Evolutionary conservation across 2,329 filamentous ascomycete species (phyloP), one percentile per base, ranked within the genome.

Genomic region (Fonsecaea nubica): DNA sequence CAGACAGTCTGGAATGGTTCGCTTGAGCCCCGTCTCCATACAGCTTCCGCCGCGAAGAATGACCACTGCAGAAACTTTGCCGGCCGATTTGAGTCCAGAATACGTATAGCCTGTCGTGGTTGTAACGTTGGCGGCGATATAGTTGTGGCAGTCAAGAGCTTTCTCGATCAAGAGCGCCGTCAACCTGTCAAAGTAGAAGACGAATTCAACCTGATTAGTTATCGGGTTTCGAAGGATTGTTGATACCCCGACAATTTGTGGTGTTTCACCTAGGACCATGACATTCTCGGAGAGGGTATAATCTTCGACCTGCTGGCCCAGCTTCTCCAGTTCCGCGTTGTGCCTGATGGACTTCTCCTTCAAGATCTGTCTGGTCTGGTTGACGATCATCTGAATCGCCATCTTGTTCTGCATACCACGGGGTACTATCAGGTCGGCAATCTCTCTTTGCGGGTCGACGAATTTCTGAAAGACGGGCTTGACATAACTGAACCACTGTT

Each of bases 381-480:
- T 93, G 38, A 92, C 91, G 64, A 99, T 92, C 92, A 98, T 97
- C 76, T 78, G 77, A 76, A 99, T 96, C 4, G 95, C 95, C 30
- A 97, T 95, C 70, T 88, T 88, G 75, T 99, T 99, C 77, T 99
- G 92, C 71, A 98, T 92, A 30, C 95, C 95, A 74, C 95, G 87
- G 2, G 95, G 95, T 9, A 99, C 91, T 65, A 99, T 98, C 63
- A 99, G 90, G 76, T 99, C 94, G 85, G 71, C 57, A 30, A 58
- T 60, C 35, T 93, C 90, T 63, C 93, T 86, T 77, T 99, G 95
- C 38, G 95, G 95, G 69, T 96, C 90, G 64, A 99, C 95, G 75
- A 87, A 98, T 84, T 90, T 92, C 77, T 94, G 91, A 74, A 96
- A 98, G 75, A 98, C 98, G 2, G 95, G 95, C 79, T 99, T 99